These are phyloP conservation scores for Calonectria henricotiae DNA, from an alignment of 2,329 filamentous ascomycete genomes.

Conservation along the genomic window DNA sequence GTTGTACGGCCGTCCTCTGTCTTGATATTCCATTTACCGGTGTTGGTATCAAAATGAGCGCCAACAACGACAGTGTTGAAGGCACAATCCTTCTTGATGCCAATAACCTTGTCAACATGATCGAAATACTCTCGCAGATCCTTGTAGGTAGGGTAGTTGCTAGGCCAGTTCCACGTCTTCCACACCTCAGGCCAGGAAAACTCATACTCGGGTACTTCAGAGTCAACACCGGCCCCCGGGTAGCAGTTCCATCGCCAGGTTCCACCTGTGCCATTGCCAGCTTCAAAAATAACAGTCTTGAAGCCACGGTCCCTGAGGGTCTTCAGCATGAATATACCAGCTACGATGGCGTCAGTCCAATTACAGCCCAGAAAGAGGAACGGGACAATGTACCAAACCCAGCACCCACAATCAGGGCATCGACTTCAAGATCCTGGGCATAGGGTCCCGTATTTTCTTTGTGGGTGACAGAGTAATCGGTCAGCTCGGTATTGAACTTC, in stretches of 20 bases:
- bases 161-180: slow-evolving; percentile 72
- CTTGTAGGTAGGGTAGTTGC: slow-evolving; percentile 67
- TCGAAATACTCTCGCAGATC: slow-evolving; percentile 74
- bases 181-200: slow-evolving; percentile 68
- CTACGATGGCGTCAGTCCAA: slow-evolving; percentile 39
- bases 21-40: slow-evolving; percentile 67
- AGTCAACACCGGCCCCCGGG: slow-evolving; percentile 71
- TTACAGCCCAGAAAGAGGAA: neutral
- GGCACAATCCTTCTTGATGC: slow-evolving; percentile 71
- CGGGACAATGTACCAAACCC: slow-evolving; percentile 59
- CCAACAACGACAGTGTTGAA: slow-evolving; percentile 72
- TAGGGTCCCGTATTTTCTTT: slow-evolving; percentile 59
- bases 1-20: slow-evolving; percentile 68
- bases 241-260: slow-evolving; percentile 74
- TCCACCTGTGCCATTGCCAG: slow-evolving; percentile 67
- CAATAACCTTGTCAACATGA: slow-evolving; percentile 70
- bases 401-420: slow-evolving; percentile 64
- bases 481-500: slow-evolving; percentile 62
- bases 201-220: slow-evolving; percentile 69
- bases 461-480: slow-evolving; percentile 57
- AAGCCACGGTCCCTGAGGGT: slow-evolving; percentile 67
- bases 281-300: slow-evolving; percentile 68
- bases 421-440: slow-evolving; percentile 62
- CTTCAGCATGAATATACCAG: slow-evolving; percentile 69
- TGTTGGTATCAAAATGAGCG: slow-evolving; percentile 66